Evolutionary conservation across 2,329 filamentous ascomycete genomes (phyloP), one percentile per base, ranked within the genome.

Genomic region (Dactylellina haptotyla): DNA sequence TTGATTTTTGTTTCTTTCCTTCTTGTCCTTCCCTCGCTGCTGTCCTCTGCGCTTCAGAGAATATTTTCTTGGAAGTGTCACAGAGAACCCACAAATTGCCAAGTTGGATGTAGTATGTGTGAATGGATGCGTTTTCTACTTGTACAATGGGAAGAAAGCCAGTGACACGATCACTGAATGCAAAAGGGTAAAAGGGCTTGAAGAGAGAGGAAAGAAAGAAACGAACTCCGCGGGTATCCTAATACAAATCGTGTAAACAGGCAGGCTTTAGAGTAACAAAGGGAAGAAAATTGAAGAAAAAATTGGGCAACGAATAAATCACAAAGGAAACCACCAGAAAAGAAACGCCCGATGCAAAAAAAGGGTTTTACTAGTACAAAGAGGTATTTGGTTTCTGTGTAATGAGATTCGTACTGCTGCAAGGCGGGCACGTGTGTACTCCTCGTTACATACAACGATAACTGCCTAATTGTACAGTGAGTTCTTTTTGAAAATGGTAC

Each of bases 291-390:
- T n/a, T 12, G 23, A 14, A 53, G 18, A 30, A 20, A 39, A 28
- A 37, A 43, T 5, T 10, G 43, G n/a, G 53, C n/a, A 51, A 26
- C 6, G n/a, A 48, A 50, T 46, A 16, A 43, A 26, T 4, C 2
- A 25, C 16, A 59, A 46, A 45, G 14, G 23, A 51, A 30, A 37
- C 16, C 6, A 28, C n/a, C 16, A 16, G 28, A 39, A 39, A 34
- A 59, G 4, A 34, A 59, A 59, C 50, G 50, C 50, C 50, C 10
- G 39, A 48, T 37, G 43, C 30, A 37, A 41, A 51, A 51, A 41
- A 43, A 63, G 30, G 14, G 16, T n/a, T 37, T 9, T 54, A 57
- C 53, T 41, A 30, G 18, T 43, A 57, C 53, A 57, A 23, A 57
- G 26, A 26, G 51, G 53, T 16, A 43, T 14, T n/a, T 6, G 3